A percentile compares a stretch with the other conserved stretches of the same genome.
These are phyloP conservation scores for Madurella fahalii DNA, from an alignment of 2,329 filamentous ascomycete species.

Conservation along the genomic window DNA sequence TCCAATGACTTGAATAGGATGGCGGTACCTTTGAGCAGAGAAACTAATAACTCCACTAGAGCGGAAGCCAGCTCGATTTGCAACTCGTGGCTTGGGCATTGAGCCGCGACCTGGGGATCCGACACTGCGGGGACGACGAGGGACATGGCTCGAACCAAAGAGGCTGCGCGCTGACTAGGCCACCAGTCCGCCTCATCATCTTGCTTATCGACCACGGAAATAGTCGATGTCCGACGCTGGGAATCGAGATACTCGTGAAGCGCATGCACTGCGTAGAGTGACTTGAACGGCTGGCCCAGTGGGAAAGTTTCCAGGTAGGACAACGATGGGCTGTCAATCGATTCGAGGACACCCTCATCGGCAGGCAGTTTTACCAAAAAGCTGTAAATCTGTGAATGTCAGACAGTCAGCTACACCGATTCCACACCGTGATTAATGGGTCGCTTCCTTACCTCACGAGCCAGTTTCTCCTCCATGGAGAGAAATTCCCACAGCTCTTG, in stretches of 20 bases:
- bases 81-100: constrained; percentile 40
- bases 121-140: constrained; percentile 59
- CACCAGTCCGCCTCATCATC: constrained; percentile 20
- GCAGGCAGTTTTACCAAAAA: constrained; percentile 69
- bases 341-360: constrained; percentile 56
- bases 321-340: constrained; percentile 52
- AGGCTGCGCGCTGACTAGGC: constrained; percentile 30
- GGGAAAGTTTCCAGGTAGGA: constrained; percentile 63
- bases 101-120: constrained; percentile 49
- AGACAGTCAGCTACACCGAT: neutral
- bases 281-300: constrained; percentile 64
- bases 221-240: neutral
- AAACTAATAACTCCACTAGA: constrained; percentile 54
- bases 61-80: constrained; percentile 48
- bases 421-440: neutral
- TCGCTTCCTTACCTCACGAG: constrained; percentile 53
- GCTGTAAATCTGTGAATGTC: constrained; percentile 53
- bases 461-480: constrained; percentile 65
- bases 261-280: constrained; percentile 67
- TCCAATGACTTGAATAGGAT: neutral
- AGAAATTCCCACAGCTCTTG: constrained; percentile 79
- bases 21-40: constrained; percentile 50
- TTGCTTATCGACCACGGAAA: constrained; percentile 3
- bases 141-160: constrained; percentile 44
- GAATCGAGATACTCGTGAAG: constrained; percentile 58